A percentile compares a stretch with the other conserved stretches of the same genome.
Evolutionary conservation across 2,329 filamentous ascomycete genomes (phyloP).

Genomic region (Leptosphaerulina australis): DNA sequence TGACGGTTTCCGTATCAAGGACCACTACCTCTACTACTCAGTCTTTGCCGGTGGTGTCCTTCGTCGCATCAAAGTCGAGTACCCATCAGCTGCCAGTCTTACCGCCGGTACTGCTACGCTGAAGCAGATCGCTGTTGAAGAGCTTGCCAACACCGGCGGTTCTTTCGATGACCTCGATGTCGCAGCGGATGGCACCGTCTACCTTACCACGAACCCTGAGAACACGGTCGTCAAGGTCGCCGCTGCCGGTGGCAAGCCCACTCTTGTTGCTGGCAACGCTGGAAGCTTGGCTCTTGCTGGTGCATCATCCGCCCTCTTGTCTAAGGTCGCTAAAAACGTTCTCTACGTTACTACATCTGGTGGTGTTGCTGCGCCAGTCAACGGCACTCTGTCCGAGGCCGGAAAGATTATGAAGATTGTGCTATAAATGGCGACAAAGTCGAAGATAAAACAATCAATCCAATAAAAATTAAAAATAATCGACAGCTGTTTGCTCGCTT

Average conservation of each 20-base stretch:
- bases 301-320: slow-evolving; percentile 14
- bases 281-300: slow-evolving; percentile 13
- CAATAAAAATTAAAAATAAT: not conserved
- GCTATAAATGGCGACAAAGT: not conserved
- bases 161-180: slow-evolving; percentile 17
- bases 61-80: slow-evolving; percentile 14
- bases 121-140: slow-evolving; percentile 14
- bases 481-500: not conserved
- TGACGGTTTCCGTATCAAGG: slow-evolving; percentile 18
- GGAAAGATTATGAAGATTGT: slow-evolving; percentile 19
- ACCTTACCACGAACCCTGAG: slow-evolving; percentile 16
- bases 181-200: slow-evolving; percentile 13
- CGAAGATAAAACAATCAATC: not conserved
- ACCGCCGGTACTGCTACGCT: slow-evolving; percentile 13
- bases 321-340: slow-evolving; percentile 14
- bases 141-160: slow-evolving; percentile 19
- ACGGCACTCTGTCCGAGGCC: slow-evolving; percentile 16
- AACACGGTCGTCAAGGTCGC: slow-evolving; percentile 20
- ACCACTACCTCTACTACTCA: slow-evolving; percentile 13
- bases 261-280: slow-evolving; percentile 12
- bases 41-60: slow-evolving; percentile 16
- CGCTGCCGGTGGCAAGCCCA: slow-evolving; percentile 14
- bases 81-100: slow-evolving; percentile 7
- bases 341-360: slow-evolving; percentile 19
- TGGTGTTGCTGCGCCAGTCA: slow-evolving; percentile 17